Evolutionary conservation across 1,139 yeast genomes (phyloP).

Genomic region (Candida pseudocylindracea): DNA sequence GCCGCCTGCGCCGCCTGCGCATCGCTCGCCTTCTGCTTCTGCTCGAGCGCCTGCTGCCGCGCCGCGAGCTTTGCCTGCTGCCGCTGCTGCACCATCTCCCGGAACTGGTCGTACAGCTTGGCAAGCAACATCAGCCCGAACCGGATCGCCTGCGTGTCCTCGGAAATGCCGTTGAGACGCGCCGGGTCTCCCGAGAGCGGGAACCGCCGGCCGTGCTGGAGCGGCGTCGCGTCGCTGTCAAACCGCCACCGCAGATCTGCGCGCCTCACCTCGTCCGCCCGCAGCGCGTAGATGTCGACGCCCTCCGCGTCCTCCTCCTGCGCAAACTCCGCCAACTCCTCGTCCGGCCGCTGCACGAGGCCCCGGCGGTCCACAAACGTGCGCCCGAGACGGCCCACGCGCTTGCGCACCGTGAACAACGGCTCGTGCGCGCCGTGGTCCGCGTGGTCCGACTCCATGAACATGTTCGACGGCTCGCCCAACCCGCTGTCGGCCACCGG

Average conservation of each 20-base stretch:
- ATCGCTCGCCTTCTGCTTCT: too few species aligned
- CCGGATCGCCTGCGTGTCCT: conserved; percentile 72
- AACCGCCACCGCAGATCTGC: conserved; percentile 54
- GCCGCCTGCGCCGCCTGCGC: too few species aligned
- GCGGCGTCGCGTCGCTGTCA: conserved; percentile 37
- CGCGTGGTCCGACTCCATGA: conserved; percentile 10
- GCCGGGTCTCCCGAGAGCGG: conserved; percentile 48
- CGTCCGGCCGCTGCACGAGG: conserved; percentile 12
- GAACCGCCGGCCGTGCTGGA: conserved; percentile 20
- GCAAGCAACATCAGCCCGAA: conserved; percentile 83
- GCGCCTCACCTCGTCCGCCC: conserved; percentile 27
- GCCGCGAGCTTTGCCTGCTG: conserved; percentile 1
- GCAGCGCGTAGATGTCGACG: conserved; percentile 28
- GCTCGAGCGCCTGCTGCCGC: not conserved
- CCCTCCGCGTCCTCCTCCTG: conserved; percentile 3
- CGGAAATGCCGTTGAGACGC: conserved; percentile 57
- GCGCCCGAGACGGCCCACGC: conserved; percentile 55
- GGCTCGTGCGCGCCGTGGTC: conserved; percentile 27
- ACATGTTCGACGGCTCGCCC: conserved; percentile 17
- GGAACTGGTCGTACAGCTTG: conserved; percentile 54
- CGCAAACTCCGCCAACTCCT: conserved; percentile 10
- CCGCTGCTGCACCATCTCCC: conserved; percentile 18
- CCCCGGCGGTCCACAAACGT: conserved; percentile 53
- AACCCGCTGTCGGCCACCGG: conserved; percentile 19
- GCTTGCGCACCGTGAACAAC: conserved; percentile 42